Evolutionary conservation across 768 basidiomycete species (phyloP), one percentile per base, ranked within the genome.

Genomic region (Sporobolomyces phaffii): DNA sequence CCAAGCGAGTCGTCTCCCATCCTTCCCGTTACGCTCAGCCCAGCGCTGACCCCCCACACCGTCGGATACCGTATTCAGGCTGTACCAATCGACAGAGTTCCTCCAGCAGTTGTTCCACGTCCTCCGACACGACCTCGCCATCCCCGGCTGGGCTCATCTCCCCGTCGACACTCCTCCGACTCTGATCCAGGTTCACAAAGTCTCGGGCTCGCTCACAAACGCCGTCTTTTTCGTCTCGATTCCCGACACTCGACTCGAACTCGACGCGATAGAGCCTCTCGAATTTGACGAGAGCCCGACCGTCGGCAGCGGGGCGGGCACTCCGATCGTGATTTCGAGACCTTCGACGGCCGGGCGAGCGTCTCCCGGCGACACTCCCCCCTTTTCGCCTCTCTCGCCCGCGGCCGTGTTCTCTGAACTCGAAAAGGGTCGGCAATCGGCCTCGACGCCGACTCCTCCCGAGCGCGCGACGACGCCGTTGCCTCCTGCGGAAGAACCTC

Each of bases 201-300:
- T 93, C 28, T 90, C 92, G 10, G 93, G 94, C 13, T 87, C 90
- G 15, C 79, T 97, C 70, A 99, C 94, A 45, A 99, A 99, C 78
- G 88, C 90, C 61, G 91, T 99, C 61, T 98, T 90, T 80, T 99
- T 98, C 79, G 87, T 97, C 60, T 90, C 92, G 14, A 91, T 77
- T 74, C 85, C 79, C 34, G 73, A 76, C 4, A 65, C 74, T 1
- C 61, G 72, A 1, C 48, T 69, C 29, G 65, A 63, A n/a, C 40
- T 76, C 75, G 9, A 77, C 75, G 2, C 69, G 1, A n/a, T 45
- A 29, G 45, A 44, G 14, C 60, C 66, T 70, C 50, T 75, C 76
- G 24, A 72, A 70, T 34, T 74, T 75, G 66, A 76, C 71, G 7
- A 74, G 67, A 17, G 22, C 72, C 58, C 61, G 38, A 38, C 38